These are phyloP conservation scores for Candida rishiriensis DNA, from an alignment of 805 yeast species.

Conservation along the genomic window DNA sequence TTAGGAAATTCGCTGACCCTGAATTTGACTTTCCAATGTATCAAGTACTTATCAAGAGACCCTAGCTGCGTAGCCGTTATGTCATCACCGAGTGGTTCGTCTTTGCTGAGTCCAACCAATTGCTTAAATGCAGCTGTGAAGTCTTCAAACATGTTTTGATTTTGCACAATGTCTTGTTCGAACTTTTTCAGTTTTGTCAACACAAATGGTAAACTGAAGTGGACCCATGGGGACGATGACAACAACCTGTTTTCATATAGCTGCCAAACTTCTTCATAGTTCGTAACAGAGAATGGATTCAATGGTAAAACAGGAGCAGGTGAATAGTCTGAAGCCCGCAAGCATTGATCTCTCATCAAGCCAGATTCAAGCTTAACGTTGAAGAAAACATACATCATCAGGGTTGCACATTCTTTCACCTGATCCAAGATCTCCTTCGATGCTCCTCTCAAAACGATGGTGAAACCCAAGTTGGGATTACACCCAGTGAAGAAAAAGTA, in stretches of 20 bases:
- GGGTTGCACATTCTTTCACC: conserved; percentile 74
- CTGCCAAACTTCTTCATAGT: conserved; percentile 27
- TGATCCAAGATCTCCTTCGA: conserved; percentile 54
- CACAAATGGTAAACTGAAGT: conserved; percentile 57
- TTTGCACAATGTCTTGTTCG: conserved; percentile 26
- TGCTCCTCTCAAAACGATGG: conserved; percentile 83
- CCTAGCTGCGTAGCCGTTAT: conserved; percentile 21
- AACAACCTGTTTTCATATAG: conserved; percentile 48
- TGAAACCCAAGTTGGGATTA: conserved; percentile 68
- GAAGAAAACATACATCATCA: conserved; percentile 73
- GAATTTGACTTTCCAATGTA: conserved; percentile 14
- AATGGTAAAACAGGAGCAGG: conserved; percentile 13
- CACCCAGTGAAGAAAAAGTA: conserved; percentile 80
- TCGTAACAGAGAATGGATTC: conserved; percentile 15
- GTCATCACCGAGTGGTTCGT: not conserved
- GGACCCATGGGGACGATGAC: conserved; percentile 83
- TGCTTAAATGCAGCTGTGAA: conserved; percentile 17
- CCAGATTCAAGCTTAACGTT: conserved; percentile 78
- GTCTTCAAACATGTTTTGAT: conserved; percentile 25
- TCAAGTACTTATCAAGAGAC: conserved; percentile 9
- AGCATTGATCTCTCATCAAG: conserved; percentile 65
- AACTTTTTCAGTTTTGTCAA: conserved; percentile 17
- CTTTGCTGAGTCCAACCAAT: conserved; percentile 17
- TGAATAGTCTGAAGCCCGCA: conserved; percentile 39
- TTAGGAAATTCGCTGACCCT: conserved; percentile 32